Evolutionary conservation across 129 eudicot species (phyloP).

Genomic region (Flaveria robusta): DNA sequence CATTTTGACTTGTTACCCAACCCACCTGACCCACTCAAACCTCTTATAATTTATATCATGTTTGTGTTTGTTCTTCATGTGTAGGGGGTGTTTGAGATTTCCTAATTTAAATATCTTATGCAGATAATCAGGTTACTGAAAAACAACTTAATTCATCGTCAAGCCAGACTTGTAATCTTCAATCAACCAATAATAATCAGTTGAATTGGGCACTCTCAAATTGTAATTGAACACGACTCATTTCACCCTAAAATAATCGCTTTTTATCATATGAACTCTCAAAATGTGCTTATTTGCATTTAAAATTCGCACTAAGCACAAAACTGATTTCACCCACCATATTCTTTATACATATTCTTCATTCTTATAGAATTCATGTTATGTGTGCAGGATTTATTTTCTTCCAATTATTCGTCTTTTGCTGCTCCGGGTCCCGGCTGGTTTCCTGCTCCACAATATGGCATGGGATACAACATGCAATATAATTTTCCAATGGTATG

Average conservation of each 20-base stretch:
- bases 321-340: too few relatives aligned
- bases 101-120: not conserved
- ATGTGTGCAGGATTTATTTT: slow-evolving; percentile 59
- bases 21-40: not conserved
- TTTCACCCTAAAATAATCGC: not conserved
- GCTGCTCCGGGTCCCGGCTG: slow-evolving; percentile 61
- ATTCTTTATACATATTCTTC: too few relatives aligned
- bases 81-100: slow-evolving; percentile 1
- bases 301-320: too few relatives aligned
- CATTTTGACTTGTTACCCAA: slow-evolving; percentile 1
- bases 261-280: too few relatives aligned
- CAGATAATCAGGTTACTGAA: slow-evolving; percentile 1
- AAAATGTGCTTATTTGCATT: too few relatives aligned
- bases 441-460: slow-evolving; percentile 54
- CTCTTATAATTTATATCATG: too few relatives aligned
- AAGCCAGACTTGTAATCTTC: not conserved
- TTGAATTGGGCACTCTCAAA: not conserved
- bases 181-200: not conserved
- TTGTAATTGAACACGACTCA: not conserved
- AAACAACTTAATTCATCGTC: not conserved
- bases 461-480: slow-evolving; percentile 53
- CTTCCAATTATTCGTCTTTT: slow-evolving; percentile 44
- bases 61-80: too few relatives aligned
- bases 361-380: too few relatives aligned
- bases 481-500: slow-evolving; percentile 52